phyloP scores from a whole-genome alignment of 441 rosid species.

The Gossypium gossypioides region DNA sequence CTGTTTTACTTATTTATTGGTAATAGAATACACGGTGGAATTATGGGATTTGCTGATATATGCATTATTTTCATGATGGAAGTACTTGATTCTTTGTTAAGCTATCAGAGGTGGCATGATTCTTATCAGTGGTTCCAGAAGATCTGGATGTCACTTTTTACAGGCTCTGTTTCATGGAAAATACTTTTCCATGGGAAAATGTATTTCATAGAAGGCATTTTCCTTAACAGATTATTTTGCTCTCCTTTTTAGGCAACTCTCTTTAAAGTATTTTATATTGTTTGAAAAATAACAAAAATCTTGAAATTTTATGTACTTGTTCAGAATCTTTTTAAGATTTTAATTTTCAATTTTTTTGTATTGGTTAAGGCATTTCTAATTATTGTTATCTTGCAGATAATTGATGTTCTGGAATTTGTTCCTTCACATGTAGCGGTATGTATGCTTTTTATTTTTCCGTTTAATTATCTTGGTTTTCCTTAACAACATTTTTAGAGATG shows the following conservation, averaged over 20 bases:
- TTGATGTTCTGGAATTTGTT: constrained; percentile 76
- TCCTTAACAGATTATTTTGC: neutral
- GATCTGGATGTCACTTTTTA: neutral
- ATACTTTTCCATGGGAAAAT: neutral
- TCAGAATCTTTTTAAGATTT: neutral
- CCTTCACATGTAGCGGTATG: constrained; percentile 93
- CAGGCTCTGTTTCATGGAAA: no score
- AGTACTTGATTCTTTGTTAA: neutral
- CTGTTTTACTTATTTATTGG: neutral
- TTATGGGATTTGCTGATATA: neutral
- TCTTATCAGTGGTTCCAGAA: neutral
- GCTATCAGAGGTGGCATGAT: neutral
- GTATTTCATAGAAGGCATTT: neutral
- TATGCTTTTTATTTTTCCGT: neutral
- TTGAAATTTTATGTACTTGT: neutral
- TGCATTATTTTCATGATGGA: neutral
- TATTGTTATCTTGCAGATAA: constrained; percentile 48
- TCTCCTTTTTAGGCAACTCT: neutral
- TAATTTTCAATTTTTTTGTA: neutral
- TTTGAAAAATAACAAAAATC: neutral
- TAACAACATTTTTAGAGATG: neutral
- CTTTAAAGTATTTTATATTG: neutral
- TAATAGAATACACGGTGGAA: neutral
- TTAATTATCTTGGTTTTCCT: neutral
- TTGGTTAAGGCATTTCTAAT: constrained; percentile 11